phyloP scores from a whole-genome alignment of 345 rosid genomes.

The Combretum micranthum region DNA sequence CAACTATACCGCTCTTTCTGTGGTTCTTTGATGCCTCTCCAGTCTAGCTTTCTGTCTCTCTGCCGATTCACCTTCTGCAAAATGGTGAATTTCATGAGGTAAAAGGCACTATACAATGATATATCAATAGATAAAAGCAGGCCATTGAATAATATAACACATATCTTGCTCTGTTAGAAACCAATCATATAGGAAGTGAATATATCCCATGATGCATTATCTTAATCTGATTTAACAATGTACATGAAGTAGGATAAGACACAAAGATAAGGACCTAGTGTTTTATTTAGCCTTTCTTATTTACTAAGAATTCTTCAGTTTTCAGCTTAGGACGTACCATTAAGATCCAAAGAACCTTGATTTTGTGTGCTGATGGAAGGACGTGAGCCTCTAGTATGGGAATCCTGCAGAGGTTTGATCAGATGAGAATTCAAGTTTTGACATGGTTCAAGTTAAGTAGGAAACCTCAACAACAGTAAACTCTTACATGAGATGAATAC shows the following conservation, averaged over 20 bases:
- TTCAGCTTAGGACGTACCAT: constrained; percentile 29
- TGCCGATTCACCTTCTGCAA: constrained; percentile 43
- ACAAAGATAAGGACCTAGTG: neutral
- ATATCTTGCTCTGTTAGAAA: neutral
- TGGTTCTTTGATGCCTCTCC: constrained; percentile 75
- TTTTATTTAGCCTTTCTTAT: no score
- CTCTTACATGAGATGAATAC: constrained; percentile 43
- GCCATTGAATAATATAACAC: neutral
- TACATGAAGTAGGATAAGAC: neutral
- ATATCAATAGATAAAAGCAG: neutral
- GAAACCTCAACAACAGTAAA: constrained; percentile 1
- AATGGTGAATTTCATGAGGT: constrained; percentile 24
- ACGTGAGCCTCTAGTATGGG: constrained; percentile 37
- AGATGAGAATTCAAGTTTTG: constrained; percentile 1
- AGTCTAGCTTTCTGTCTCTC: constrained; percentile 56
- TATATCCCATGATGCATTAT: no score
- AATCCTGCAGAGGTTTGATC: constrained; percentile 42
- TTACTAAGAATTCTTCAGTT: neutral
- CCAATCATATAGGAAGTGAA: no score
- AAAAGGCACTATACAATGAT: constrained; percentile 10
- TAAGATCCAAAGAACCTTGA: constrained; percentile 25
- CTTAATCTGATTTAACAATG: neutral
- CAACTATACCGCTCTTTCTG: constrained; percentile 76
- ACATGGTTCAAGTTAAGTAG: neutral
- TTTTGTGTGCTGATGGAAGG: constrained; percentile 28